Evolutionary conservation across 2,329 filamentous ascomycete genomes (phyloP).

Genomic region (Aspergillus fischeri): DNA sequence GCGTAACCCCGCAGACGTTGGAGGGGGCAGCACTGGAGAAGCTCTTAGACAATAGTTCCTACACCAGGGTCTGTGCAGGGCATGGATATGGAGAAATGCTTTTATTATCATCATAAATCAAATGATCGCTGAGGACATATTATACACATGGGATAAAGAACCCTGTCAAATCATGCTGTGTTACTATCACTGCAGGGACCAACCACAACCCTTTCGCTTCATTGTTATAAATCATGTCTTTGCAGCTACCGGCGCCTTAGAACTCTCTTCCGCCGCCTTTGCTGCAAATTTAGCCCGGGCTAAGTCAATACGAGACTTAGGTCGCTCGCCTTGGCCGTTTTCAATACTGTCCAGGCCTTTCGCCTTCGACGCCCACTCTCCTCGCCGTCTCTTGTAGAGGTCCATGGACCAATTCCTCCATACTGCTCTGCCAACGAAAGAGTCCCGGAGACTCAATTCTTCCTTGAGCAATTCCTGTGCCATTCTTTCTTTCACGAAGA

Average conservation of each 20-base stretch:
- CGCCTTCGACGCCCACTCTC: conserved; percentile 61
- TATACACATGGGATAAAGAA: neutral
- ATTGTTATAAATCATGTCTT: conserved; percentile 3
- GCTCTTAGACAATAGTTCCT: neutral
- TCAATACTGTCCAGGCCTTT: conserved; percentile 44
- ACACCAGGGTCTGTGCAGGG: neutral
- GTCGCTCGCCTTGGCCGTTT: conserved; percentile 24
- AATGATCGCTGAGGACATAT: neutral
- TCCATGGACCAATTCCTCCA: conserved; percentile 75
- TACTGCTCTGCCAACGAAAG: conserved; percentile 61
- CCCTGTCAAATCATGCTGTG: neutral
- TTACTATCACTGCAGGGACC: neutral
- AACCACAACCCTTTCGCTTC: neutral
- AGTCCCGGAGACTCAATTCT: conserved; percentile 60
- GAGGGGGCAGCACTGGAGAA: neutral
- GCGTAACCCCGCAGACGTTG: neutral
- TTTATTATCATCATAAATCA: neutral
- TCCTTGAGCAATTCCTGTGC: conserved; percentile 59
- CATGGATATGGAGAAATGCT: neutral
- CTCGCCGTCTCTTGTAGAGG: conserved; percentile 59
- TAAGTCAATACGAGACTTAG: conserved; percentile 53
- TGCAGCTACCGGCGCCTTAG: conserved; percentile 12
- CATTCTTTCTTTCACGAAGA: conserved; percentile 64
- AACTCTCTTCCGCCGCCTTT: conserved; percentile 22
- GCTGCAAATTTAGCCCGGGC: conserved; percentile 55